Base-by-base conservation (phyloP, 306 rosid species). In the Hippophae gyantsensis region DNA sequence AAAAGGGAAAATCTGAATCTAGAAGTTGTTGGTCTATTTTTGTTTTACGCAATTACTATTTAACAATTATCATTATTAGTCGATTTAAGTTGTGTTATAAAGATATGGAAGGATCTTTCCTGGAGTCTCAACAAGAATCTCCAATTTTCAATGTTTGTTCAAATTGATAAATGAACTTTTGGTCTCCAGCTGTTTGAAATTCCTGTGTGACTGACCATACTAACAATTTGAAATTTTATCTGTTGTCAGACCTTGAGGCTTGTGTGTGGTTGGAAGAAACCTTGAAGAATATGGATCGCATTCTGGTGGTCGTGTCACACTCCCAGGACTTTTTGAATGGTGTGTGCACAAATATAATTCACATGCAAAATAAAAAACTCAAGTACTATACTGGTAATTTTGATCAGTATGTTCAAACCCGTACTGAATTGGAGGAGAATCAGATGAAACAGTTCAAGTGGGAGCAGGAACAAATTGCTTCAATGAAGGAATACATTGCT, bases 201-300 rank as follows among this genome's bases (percentile, higher is more conserved):
- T 47, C 18, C 41, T 45, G 45, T 23, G 25, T 49, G 13, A 14
- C 6, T 40, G 40, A 1, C 27, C 6, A 5, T 2, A 14, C 57
- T 6, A 61, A 54, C 9, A 3, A 56, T 57, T 12, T 1, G 43
- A 52, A 3, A 52, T 38, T 55, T 67, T 6, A 13, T 42, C 48
- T 61, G 72, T 26, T 50, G 12, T 60, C 94, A 93, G 99, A 93
- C 78, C 77, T 93, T 48, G 99, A 93, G 78, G 99, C 99, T 51
- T 93, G 99, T 79, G 99, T 93, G 50, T 93, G 99, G 99, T 78
- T 93, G 66, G 99, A 93, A 74, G 99, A 93, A 78, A 93, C 72
- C 57, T 67, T 93, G 79, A 93, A 93, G 72, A 82, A 77, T 6
- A 88, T 93, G 72, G 99, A 89, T 10, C 95, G 99, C 6, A 93